Percentiles rank a stretch among this genome's conserved stretches.
Evolutionary conservation across 306 rosid species (phyloP).

Genomic region (Cyamopsis tetragonoloba): DNA sequence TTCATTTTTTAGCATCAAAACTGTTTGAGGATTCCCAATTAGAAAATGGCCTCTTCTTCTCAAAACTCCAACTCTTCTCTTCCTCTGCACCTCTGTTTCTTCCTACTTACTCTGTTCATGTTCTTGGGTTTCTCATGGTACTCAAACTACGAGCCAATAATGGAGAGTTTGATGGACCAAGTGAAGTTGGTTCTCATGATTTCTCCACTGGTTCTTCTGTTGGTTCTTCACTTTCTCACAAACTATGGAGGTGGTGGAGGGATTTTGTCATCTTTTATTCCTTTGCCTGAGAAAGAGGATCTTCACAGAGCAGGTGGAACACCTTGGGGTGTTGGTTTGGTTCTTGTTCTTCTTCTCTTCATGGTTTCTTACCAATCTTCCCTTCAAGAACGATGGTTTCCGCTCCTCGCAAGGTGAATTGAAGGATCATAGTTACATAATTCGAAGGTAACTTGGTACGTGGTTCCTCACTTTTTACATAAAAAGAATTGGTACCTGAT

Average conservation of each 20-base stretch:
- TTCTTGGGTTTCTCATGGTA: slow-evolving; percentile 65
- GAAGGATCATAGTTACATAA: too few relatives aligned
- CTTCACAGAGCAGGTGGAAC: slow-evolving; percentile 71
- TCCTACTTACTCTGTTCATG: slow-evolving; percentile 49
- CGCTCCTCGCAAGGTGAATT: slow-evolving; percentile 52
- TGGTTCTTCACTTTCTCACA: slow-evolving; percentile 49
- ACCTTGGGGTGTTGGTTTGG: slow-evolving; percentile 81
- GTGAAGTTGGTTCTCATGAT: slow-evolving; percentile 53
- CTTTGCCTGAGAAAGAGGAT: slow-evolving; percentile 51
- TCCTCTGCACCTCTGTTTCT: slow-evolving; percentile 57
- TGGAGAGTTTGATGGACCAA: slow-evolving; percentile 56
- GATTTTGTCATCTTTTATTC: slow-evolving; percentile 25
- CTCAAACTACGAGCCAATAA: slow-evolving; percentile 50
- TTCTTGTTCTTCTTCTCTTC: slow-evolving; percentile 60
- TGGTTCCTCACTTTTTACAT: too few relatives aligned
- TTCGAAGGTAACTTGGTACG: too few relatives aligned
- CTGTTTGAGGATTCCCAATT: neutral
- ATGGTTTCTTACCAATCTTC: slow-evolving; percentile 70
- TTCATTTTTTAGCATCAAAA: neutral
- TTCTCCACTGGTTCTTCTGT: slow-evolving; percentile 55
- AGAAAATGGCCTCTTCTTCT: slow-evolving; percentile 36
- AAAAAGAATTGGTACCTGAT: too few relatives aligned
- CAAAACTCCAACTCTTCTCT: slow-evolving; percentile 39
- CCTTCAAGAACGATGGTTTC: slow-evolving; percentile 77
- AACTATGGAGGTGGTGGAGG: slow-evolving; percentile 31